These are phyloP conservation scores for Rhizoclosmatium globosum DNA, from an alignment of 192 early-diverging fungal species.

Conservation along the genomic window DNA sequence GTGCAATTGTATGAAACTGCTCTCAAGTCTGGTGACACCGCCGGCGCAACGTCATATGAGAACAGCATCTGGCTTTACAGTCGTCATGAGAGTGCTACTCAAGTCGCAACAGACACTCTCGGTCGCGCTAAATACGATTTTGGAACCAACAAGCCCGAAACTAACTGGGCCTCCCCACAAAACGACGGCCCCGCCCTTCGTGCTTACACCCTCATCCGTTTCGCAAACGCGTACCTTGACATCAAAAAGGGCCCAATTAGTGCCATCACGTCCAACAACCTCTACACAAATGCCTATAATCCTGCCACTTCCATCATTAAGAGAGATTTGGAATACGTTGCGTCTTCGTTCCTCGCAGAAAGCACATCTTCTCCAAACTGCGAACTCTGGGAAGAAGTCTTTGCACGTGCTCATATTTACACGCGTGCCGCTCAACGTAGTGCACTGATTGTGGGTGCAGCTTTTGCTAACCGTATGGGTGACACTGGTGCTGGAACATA, in stretches of 20 bases:
- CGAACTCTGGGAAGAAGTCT: slow-evolving; percentile 86
- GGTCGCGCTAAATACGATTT: slow-evolving; percentile 74
- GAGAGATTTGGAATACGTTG: slow-evolving; percentile 69
- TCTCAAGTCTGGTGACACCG: not conserved
- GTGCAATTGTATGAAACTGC: slow-evolving; percentile 4
- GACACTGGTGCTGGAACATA: slow-evolving; percentile 36
- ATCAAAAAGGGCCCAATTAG: slow-evolving; percentile 2
- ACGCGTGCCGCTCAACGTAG: slow-evolving; percentile 69
- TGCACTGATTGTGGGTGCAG: slow-evolving; percentile 64
- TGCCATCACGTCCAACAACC: not conserved
- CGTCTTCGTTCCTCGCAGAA: not conserved
- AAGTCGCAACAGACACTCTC: slow-evolving; percentile 26
- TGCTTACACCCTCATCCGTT: slow-evolving; percentile 23
- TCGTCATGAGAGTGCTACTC: slow-evolving; percentile 38
- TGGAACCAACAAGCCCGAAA: slow-evolving; percentile 55
- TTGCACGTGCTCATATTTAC: slow-evolving; percentile 70
- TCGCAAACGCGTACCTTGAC: slow-evolving; percentile 25
- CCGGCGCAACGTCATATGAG: slow-evolving; percentile 23
- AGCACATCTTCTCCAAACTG: slow-evolving; percentile 13
- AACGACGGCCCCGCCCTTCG: slow-evolving; percentile 75
- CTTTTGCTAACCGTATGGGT: slow-evolving; percentile 48
- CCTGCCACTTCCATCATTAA: slow-evolving; percentile 52
- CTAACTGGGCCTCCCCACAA: slow-evolving; percentile 70
- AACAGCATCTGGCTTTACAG: slow-evolving; percentile 46
- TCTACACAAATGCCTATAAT: slow-evolving; percentile 38